A percentile compares a stretch with the other conserved stretches of the same genome.
These are phyloP conservation scores for Auriscalpium microsporum DNA, from an alignment of 768 basidiomycete species.

Conservation along the genomic window DNA sequence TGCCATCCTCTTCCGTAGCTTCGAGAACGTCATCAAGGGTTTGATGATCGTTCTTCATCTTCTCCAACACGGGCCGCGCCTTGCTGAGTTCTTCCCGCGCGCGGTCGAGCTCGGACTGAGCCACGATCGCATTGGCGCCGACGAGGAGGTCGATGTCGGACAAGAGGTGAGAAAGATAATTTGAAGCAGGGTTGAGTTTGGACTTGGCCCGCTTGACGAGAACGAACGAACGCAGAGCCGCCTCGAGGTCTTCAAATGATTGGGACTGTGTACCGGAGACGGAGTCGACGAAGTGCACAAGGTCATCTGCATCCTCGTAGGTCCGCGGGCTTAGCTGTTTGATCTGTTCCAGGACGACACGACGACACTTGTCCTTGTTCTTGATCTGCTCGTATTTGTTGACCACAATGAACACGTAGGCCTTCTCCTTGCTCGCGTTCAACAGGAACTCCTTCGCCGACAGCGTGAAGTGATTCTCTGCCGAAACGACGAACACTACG, in stretches of 20 bases:
- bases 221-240: conserved; percentile 86
- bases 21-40: conserved; percentile 74
- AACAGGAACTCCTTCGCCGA: conserved; percentile 91
- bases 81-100: conserved; percentile 63
- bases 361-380: conserved; percentile 89
- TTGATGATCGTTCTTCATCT: conserved; percentile 71
- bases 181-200: conserved; percentile 79
- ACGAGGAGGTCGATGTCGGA: conserved; percentile 84
- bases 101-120: conserved; percentile 62
- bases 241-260: conserved; percentile 83
- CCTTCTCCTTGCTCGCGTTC: conserved; percentile 93
- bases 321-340: conserved; percentile 87
- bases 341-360: conserved; percentile 88
- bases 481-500: conserved; percentile 94
- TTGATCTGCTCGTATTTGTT: conserved; percentile 96
- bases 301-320: conserved; percentile 81
- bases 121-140: conserved; percentile 79
- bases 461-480: conserved; percentile 97
- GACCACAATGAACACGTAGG: conserved; percentile 96
- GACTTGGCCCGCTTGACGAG: conserved; percentile 93
- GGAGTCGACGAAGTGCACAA: conserved; percentile 98
- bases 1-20: conserved; percentile 65
- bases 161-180: conserved; percentile 86
- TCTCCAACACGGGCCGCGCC: conserved; percentile 77
- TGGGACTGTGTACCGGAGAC: conserved; percentile 60